phyloP scores from a whole-genome alignment of 1,284 basidiomycete genomes.

The Quambalaria eucalypti region DNA sequence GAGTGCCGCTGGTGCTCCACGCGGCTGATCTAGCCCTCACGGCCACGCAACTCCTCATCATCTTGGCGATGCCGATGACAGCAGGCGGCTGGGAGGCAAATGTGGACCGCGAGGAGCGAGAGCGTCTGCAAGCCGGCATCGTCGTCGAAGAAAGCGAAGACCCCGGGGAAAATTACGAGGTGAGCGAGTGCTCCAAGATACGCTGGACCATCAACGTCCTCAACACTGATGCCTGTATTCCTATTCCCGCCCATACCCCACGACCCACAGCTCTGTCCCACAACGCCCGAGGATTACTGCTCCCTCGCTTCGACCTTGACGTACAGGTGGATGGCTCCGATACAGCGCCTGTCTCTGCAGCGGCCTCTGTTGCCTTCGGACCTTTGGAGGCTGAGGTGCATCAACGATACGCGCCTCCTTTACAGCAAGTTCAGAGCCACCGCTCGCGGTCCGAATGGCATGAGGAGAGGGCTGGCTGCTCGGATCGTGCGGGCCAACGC shows the following conservation, averaged over 20 bases:
- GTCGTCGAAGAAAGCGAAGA: constrained; percentile 8
- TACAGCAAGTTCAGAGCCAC: constrained; percentile 11
- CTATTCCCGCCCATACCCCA: background rate
- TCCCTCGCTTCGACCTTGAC: constrained; percentile 20
- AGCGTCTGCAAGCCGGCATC: constrained; percentile 9
- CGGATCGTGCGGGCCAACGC: constrained; percentile 25
- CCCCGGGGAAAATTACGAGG: constrained; percentile 13
- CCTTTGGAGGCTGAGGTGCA: constrained; percentile 24
- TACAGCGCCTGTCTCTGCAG: constrained; percentile 19
- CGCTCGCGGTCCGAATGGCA: background rate
- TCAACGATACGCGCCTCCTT: constrained; percentile 28
- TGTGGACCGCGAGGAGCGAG: constrained; percentile 15
- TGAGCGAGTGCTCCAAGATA: too few relatives aligned
- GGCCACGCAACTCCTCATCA: constrained; percentile 9
- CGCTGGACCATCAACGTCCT: too few relatives aligned
- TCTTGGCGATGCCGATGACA: constrained; percentile 20
- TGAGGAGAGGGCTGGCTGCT: constrained; percentile 7
- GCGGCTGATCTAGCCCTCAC: constrained; percentile 8
- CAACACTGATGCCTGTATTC: background rate
- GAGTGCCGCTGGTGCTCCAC: background rate
- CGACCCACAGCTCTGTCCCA: constrained; percentile 20
- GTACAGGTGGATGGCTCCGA: constrained; percentile 32
- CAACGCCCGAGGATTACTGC: constrained; percentile 32
- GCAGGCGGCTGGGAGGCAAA: constrained; percentile 23
- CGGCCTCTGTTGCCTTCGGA: constrained; percentile 25